Conservation (phyloP, 1,139 yeast species). For the Saccharomycopsis phalli region DNA sequence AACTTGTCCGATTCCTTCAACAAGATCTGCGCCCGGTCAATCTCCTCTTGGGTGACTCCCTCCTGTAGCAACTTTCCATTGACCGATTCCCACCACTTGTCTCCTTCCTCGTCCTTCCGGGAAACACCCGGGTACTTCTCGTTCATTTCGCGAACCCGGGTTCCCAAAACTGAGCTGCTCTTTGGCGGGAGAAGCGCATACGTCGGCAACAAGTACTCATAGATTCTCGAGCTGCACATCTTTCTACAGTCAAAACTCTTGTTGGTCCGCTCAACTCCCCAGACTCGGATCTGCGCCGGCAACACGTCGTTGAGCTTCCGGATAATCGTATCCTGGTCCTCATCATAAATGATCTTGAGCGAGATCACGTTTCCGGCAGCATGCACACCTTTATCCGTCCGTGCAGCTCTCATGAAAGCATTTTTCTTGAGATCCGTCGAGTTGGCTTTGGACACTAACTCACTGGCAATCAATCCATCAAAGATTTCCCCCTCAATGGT, state of each 20-base stretch:
- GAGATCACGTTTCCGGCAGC: conserved; percentile 96
- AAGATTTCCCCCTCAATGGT: conserved; percentile 92
- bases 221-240: conserved; percentile 88
- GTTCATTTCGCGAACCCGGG: conserved; percentile 45
- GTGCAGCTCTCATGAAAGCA: conserved; percentile 91
- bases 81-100: conserved; percentile 55
- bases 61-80: conserved; percentile 27
- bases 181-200: conserved; percentile 20
- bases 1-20: conserved; percentile 27
- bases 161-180: conserved; percentile 21
- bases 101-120: conserved; percentile 60
- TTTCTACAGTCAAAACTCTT: conserved; percentile 91
- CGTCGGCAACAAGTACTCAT: conserved; percentile 61
- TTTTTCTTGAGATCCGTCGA: conserved; percentile 84
- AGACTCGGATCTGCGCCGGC: conserved; percentile 81
- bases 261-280: conserved; percentile 90
- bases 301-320: conserved; percentile 61
- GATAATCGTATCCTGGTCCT: conserved; percentile 48
- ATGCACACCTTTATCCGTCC: conserved; percentile 98
- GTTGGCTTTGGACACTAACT: conserved; percentile 85
- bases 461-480: conserved; percentile 76
- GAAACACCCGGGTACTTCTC: conserved; percentile 49
- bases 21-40: conserved; percentile 16
- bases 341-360: conserved; percentile 81
- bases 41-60: conserved; percentile 19